These are phyloP conservation scores for Beverwykella pulmonaria DNA, from an alignment of 495 filamentous ascomycete species.

Conservation along the genomic window DNA sequence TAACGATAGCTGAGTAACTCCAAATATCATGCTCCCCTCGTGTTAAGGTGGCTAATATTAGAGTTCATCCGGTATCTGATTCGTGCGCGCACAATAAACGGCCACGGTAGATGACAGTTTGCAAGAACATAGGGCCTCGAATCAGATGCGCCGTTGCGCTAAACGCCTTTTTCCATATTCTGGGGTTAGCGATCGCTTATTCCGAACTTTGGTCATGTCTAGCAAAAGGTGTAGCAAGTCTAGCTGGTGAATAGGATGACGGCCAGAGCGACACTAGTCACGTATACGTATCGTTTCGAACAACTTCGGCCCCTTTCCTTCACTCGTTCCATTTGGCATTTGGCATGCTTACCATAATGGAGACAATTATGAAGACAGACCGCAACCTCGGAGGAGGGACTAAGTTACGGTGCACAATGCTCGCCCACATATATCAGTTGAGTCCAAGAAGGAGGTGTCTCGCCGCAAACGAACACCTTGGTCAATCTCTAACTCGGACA, in stretches of 20 bases:
- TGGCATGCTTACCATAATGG: slow-evolving; percentile 25
- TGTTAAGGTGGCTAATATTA: slow-evolving; percentile 32
- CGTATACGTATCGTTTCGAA: slow-evolving; percentile 24
- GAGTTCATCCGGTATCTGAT: slow-evolving; percentile 17
- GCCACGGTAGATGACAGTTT: slow-evolving; percentile 15
- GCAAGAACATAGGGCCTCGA: slow-evolving; percentile 4
- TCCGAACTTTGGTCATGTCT: background rate
- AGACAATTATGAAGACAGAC: slow-evolving; percentile 17
- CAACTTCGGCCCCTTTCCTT: slow-evolving; percentile 10
- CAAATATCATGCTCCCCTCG: slow-evolving; percentile 11
- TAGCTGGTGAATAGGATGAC: background rate
- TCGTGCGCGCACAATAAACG: slow-evolving; percentile 17
- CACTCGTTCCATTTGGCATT: slow-evolving; percentile 7
- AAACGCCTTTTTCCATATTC: background rate
- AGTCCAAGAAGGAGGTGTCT: background rate
- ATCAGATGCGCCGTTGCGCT: slow-evolving; percentile 11
- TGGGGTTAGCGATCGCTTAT: slow-evolving; percentile 3
- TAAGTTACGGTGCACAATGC: background rate
- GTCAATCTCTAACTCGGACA: background rate
- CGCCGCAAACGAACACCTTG: background rate
- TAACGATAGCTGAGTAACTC: slow-evolving; percentile 30
- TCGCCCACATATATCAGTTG: background rate
- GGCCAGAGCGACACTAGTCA: slow-evolving; percentile 3
- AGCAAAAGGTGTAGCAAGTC: slow-evolving; percentile 10
- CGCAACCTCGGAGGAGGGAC: background rate